These are phyloP conservation scores for Anthostomella pinea DNA, from an alignment of 2,329 filamentous ascomycete genomes.

Conservation along the genomic window DNA sequence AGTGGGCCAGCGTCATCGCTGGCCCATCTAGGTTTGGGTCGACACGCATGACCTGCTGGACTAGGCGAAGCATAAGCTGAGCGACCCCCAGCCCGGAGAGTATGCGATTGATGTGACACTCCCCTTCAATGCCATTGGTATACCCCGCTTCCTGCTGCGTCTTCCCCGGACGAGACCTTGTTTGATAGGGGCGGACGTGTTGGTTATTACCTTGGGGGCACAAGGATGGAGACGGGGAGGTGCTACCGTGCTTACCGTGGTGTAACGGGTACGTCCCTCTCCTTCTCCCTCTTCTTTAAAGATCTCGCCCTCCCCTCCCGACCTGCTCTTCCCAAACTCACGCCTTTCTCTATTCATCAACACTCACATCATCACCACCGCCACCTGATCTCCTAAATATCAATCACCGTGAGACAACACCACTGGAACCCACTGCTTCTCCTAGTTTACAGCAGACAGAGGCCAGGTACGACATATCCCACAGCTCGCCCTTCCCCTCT, in stretches of 20 bases:
- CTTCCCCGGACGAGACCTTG: constrained; percentile 18
- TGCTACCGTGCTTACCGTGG: constrained; percentile 4
- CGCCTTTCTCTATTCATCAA: constrained; percentile 3
- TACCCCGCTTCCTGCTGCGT: constrained; percentile 30
- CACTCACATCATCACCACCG: constrained; percentile 8
- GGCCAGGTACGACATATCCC: constrained; percentile 12
- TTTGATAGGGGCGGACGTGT: constrained; percentile 1
- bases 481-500: background rate
- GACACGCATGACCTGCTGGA: constrained; percentile 9
- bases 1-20: constrained; percentile 7
- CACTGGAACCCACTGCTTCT: constrained; percentile 11
- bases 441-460: too few species aligned
- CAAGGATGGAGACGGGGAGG: background rate
- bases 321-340: constrained; percentile 6
- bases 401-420: constrained; percentile 10
- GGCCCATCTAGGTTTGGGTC: constrained; percentile 6
- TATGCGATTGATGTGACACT: constrained; percentile 29
- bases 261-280: constrained; percentile 9
- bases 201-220: constrained; percentile 2
- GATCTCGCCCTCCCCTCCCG: background rate
- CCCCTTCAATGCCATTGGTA: constrained; percentile 22
- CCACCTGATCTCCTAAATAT: constrained; percentile 12
- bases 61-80: constrained; percentile 20
- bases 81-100: constrained; percentile 16
- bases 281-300: constrained; percentile 1